Conservation (phyloP, 140 eudicot genomes). For the Ambrosia hybrid region DNA sequence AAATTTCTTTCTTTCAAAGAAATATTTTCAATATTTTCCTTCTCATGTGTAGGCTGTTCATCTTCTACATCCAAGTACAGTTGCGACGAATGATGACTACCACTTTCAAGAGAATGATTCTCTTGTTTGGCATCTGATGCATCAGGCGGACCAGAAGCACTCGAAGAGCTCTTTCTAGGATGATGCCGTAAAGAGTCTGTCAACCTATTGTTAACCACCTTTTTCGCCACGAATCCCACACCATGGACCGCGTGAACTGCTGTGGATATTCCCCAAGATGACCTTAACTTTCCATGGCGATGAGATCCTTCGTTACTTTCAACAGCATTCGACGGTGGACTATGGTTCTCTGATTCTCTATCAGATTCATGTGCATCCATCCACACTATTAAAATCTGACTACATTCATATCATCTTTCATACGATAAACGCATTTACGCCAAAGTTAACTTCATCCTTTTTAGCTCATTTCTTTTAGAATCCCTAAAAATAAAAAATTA, state of each 20-base stretch:
- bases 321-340: conserved; percentile 29
- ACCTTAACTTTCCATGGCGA: conserved; percentile 58
- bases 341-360: conserved; percentile 39
- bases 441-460: background rate
- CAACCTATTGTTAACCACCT: conserved; percentile 43
- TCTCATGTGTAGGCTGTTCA: conserved; percentile 9
- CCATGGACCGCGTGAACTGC: conserved; percentile 67
- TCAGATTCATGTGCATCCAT: conserved; percentile 75
- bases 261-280: conserved; percentile 58
- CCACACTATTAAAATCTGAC: conserved; percentile 49
- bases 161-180: conserved; percentile 65
- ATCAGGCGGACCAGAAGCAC: conserved; percentile 62
- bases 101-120: conserved; percentile 38
- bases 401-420: conserved; percentile 36
- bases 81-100: conserved; percentile 52
- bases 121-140: conserved; percentile 54
- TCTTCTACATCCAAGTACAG: conserved; percentile 50
- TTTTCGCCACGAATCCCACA: conserved; percentile 56
- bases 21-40: too few relatives aligned
- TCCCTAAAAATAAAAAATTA: too few relatives aligned
- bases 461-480: background rate
- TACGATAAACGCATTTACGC: background rate
- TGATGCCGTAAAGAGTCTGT: conserved; percentile 84
- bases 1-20: background rate
- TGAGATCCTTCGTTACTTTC: conserved; percentile 63